Percentiles rank a stretch among this genome's conserved stretches.
These are phyloP conservation scores for Elsinoe perseae DNA, from an alignment of 2,329 filamentous ascomycete genomes.

Conservation along the genomic window DNA sequence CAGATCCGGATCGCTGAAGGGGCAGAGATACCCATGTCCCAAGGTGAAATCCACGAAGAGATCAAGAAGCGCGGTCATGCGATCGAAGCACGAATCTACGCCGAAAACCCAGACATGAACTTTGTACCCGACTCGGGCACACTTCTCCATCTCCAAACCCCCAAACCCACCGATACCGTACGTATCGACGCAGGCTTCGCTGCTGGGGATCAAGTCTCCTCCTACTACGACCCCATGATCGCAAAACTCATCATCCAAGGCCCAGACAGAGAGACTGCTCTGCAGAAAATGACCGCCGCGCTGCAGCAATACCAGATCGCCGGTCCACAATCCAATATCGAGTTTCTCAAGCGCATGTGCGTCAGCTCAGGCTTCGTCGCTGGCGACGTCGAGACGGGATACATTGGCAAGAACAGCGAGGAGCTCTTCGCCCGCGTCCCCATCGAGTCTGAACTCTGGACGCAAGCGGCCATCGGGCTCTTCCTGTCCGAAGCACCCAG, in stretches of 20 bases:
- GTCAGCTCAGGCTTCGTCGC: slow-evolving; percentile 71
- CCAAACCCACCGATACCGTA: slow-evolving; percentile 60
- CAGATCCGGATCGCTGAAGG: slow-evolving; percentile 80
- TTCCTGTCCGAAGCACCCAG: slow-evolving; percentile 41
- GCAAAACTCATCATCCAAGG: slow-evolving; percentile 92
- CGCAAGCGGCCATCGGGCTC: slow-evolving; percentile 77
- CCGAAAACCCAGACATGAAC: slow-evolving; percentile 82
- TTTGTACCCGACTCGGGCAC: slow-evolving; percentile 92
- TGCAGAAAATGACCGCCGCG: slow-evolving; percentile 72
- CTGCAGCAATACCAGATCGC: slow-evolving; percentile 87
- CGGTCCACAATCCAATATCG: slow-evolving; percentile 88
- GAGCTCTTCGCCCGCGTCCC: slow-evolving; percentile 63
- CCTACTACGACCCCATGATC: slow-evolving; percentile 98
- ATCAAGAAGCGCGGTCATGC: slow-evolving; percentile 75
- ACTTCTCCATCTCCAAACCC: slow-evolving; percentile 73
- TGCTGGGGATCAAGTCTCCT: slow-evolving; percentile 82
- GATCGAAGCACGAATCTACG: slow-evolving; percentile 94
- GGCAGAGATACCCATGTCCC: slow-evolving; percentile 57
- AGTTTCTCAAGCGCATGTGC: slow-evolving; percentile 87
- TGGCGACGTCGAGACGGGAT: slow-evolving; percentile 90
- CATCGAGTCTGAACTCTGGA: slow-evolving; percentile 65
- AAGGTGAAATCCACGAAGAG: slow-evolving; percentile 56
- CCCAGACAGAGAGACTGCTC: slow-evolving; percentile 66
- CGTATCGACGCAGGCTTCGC: slow-evolving; percentile 92
- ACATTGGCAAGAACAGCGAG: slow-evolving; percentile 79